These are phyloP conservation scores for Macrophomina phaseolina DNA, from an alignment of 2,329 filamentous ascomycete species.

Conservation along the genomic window DNA sequence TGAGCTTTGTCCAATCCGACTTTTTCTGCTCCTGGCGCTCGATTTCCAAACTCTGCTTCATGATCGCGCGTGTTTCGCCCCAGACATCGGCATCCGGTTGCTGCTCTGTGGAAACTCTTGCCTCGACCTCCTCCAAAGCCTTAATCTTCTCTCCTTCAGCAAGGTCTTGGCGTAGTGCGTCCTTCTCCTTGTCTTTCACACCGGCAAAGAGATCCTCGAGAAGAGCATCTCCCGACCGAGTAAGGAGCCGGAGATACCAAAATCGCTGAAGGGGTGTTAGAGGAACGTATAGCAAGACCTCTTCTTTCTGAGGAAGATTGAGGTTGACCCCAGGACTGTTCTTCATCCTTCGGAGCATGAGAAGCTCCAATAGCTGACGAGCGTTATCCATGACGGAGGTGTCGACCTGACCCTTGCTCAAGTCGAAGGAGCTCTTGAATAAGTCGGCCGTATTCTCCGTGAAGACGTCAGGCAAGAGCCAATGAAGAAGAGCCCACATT, in stretches of 20 bases:
- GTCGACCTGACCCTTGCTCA: conserved; percentile 60
- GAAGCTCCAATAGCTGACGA: conserved; percentile 58
- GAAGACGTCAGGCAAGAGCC: conserved; percentile 66
- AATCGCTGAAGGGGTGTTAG: conserved; percentile 64
- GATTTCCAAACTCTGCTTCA: conserved; percentile 78
- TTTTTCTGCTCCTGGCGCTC: conserved; percentile 39
- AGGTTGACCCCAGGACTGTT: conserved; percentile 60
- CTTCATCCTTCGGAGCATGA: conserved; percentile 67
- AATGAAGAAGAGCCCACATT: conserved; percentile 63
- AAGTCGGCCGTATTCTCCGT: conserved; percentile 54
- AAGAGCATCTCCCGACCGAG: conserved; percentile 57
- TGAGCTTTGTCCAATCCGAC: conserved; percentile 55
- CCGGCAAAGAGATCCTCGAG: conserved; percentile 60
- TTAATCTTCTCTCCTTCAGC: conserved; percentile 44
- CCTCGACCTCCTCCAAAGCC: conserved; percentile 39
- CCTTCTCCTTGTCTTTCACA: conserved; percentile 52
- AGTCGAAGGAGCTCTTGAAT: conserved; percentile 63
- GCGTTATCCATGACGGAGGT: conserved; percentile 60
- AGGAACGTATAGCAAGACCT: conserved; percentile 63
- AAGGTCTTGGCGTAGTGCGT: conserved; percentile 45
- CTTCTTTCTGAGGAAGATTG: conserved; percentile 62
- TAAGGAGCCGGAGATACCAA: conserved; percentile 64
- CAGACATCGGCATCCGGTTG: conserved; percentile 43
- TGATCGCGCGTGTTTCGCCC: conserved; percentile 85
- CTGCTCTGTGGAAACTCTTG: not conserved